Conservation (phyloP, 2,329 filamentous ascomycete species). For the Plectosphaerella sp. region DNA sequence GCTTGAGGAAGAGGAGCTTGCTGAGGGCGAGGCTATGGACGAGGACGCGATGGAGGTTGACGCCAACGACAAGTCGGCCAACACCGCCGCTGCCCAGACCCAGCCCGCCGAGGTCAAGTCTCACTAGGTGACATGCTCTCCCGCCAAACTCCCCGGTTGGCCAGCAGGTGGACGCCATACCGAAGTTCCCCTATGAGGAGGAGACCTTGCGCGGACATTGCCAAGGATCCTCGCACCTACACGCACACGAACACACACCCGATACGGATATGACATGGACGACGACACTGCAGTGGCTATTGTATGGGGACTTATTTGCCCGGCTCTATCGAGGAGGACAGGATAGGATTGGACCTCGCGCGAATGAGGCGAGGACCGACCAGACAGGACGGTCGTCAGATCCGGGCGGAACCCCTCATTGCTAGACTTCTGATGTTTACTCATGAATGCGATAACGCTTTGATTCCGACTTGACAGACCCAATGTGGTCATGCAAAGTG, state of each 20-base stretch:
- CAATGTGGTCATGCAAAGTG: background rate
- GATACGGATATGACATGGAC: constrained; percentile 1
- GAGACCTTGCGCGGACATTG: too few relatives aligned
- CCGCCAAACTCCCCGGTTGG: background rate
- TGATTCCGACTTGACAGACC: background rate
- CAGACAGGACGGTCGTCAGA: background rate
- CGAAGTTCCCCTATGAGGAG: too few relatives aligned
- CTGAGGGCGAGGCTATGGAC: constrained; percentile 25
- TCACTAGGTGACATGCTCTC: constrained; percentile 8
- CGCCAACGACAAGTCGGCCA: constrained; percentile 27
- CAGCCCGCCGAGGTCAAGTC: constrained; percentile 23
- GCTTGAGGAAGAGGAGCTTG: constrained; percentile 60
- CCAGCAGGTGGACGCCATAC: too few relatives aligned
- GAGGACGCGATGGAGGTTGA: constrained; percentile 50
- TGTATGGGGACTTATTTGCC: background rate
- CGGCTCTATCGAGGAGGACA: too few relatives aligned
- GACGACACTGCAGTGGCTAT: background rate
- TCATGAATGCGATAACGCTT: background rate
- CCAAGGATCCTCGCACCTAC: too few relatives aligned
- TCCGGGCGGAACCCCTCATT: background rate
- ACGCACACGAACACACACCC: too few relatives aligned
- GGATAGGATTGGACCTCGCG: background rate
- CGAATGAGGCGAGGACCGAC: background rate
- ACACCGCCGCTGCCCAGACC: constrained; percentile 15
- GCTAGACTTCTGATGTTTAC: background rate